Percentiles rank a stretch among this genome's conserved stretches.
Conservation (phyloP, 2,329 filamentous ascomycete genomes). For the Gnomoniopsis sp. region DNA sequence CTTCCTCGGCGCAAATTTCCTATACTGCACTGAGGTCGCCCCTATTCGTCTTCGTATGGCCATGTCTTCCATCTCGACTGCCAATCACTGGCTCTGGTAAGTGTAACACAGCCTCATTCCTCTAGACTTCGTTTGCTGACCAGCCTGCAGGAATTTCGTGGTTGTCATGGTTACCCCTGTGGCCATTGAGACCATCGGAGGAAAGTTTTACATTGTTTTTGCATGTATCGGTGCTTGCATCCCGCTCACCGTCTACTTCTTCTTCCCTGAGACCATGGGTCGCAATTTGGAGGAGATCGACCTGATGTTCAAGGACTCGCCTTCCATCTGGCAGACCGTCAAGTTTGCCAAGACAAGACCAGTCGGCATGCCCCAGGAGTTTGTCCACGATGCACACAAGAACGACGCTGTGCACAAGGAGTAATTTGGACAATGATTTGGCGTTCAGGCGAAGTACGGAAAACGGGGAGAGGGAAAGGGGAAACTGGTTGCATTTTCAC, state of each 20-base stretch:
- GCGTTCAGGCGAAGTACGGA: not conserved
- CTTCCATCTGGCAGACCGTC: conserved; percentile 33
- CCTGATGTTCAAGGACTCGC: conserved; percentile 39
- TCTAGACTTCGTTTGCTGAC: not conserved
- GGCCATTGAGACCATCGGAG: conserved; percentile 48
- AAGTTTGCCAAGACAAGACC: conserved; percentile 33
- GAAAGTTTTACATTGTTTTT: conserved; percentile 49
- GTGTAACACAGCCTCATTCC: conserved; percentile 8
- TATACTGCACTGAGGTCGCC: conserved; percentile 57
- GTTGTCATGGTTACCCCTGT: conserved; percentile 42
- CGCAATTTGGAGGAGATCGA: conserved; percentile 45
- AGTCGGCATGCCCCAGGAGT: conserved; percentile 16
- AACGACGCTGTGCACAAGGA: conserved; percentile 5
- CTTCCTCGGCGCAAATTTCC: conserved; percentile 56
- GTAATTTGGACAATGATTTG: not conserved
- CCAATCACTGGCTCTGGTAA: conserved; percentile 49
- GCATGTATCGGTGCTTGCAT: conserved; percentile 43
- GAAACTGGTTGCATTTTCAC: not conserved
- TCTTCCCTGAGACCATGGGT: conserved; percentile 49
- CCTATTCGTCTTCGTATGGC: conserved; percentile 48
- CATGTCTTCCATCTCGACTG: conserved; percentile 55
- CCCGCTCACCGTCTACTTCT: conserved; percentile 40
- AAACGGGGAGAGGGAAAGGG: not conserved
- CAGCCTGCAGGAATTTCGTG: conserved; percentile 36
- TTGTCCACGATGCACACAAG: conserved; percentile 15